Percentiles rank a stretch among this genome's conserved stretches.
phyloP scores from a whole-genome alignment of 805 yeast genomes.

The Barnettozyma sp. region DNA sequence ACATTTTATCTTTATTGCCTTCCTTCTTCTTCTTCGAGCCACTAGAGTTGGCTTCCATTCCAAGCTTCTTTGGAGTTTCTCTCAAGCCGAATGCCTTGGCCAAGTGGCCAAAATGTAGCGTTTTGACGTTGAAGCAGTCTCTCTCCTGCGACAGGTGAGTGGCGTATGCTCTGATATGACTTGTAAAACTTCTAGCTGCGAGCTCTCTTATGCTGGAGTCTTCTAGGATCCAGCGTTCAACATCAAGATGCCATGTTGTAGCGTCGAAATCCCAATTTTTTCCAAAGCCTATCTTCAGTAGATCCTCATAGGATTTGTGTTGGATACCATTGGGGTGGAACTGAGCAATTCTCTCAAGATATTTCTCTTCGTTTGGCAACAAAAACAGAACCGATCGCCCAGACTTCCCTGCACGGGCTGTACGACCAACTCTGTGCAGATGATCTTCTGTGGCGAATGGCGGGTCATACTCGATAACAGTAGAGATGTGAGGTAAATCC shows the following conservation, averaged over 20 bases:
- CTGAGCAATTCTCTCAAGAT: slow-evolving; percentile 53
- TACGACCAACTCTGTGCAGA: slow-evolving; percentile 93
- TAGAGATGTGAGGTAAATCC: slow-evolving; percentile 80
- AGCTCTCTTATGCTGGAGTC: slow-evolving; percentile 49
- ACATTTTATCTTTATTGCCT: slow-evolving; percentile 66
- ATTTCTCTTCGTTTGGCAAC: slow-evolving; percentile 90
- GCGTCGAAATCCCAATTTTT: slow-evolving; percentile 87
- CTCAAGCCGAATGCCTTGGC: slow-evolving; percentile 93
- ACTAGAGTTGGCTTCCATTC: slow-evolving; percentile 30
- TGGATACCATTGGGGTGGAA: slow-evolving; percentile 53
- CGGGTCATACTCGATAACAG: slow-evolving; percentile 90
- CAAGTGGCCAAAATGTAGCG: slow-evolving; percentile 88
- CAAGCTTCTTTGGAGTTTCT: slow-evolving; percentile 85
- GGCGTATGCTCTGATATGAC: slow-evolving; percentile 92
- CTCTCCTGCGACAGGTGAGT: slow-evolving; percentile 85
- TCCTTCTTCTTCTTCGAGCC: slow-evolving; percentile 45
- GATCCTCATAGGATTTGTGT: slow-evolving; percentile 41
- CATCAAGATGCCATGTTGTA: slow-evolving; percentile 89
- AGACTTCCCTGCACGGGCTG: slow-evolving; percentile 91
- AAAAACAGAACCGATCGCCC: slow-evolving; percentile 78
- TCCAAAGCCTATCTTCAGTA: slow-evolving; percentile 34
- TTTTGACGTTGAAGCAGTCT: slow-evolving; percentile 70
- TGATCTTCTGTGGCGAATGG: slow-evolving; percentile 94
- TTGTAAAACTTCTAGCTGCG: slow-evolving; percentile 77
- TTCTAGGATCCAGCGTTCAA: slow-evolving; percentile 83